Conservation (phyloP, 768 basidiomycete species). For the Ramaria rubella region DNA sequence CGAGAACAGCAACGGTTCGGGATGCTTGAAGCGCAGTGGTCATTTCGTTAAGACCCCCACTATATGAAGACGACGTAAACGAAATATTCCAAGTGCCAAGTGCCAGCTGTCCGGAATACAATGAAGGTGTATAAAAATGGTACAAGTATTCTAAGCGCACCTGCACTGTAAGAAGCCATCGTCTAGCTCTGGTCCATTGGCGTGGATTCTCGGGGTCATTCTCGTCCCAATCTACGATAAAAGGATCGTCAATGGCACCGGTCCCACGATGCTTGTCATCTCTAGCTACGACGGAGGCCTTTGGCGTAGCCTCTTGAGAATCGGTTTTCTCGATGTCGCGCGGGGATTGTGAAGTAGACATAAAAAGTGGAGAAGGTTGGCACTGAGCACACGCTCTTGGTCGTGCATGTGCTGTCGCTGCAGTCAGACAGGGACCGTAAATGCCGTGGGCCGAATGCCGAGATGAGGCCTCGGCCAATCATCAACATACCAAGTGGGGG, state of each 20-base stretch:
- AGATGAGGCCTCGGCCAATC: too few relatives aligned
- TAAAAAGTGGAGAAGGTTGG: too few relatives aligned
- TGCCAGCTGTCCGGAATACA: slow-evolving; percentile 24
- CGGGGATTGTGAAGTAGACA: too few relatives aligned
- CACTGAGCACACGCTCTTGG: too few relatives aligned
- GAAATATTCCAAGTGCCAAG: slow-evolving; percentile 51
- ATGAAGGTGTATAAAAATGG: not conserved
- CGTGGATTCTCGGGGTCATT: slow-evolving; percentile 50
- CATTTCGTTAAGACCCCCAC: slow-evolving; percentile 42
- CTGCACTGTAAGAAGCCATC: slow-evolving; percentile 52
- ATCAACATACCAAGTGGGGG: too few relatives aligned
- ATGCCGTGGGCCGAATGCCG: too few relatives aligned
- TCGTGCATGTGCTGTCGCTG: too few relatives aligned
- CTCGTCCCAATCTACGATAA: slow-evolving; percentile 46
- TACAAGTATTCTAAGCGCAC: slow-evolving; percentile 20
- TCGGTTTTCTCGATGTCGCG: too few relatives aligned
- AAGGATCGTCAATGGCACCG: slow-evolving; percentile 45
- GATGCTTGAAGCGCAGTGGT: slow-evolving; percentile 42
- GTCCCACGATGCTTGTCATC: slow-evolving; percentile 33
- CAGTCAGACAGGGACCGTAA: too few relatives aligned
- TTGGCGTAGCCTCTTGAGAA: too few relatives aligned
- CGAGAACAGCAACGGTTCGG: slow-evolving; percentile 47
- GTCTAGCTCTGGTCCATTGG: slow-evolving; percentile 42
- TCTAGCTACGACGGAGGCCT: not conserved
- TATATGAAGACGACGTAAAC: slow-evolving; percentile 53